Evolutionary conservation across 2,329 filamentous ascomycete species (phyloP), one percentile per base, ranked within the genome.

Genomic region (Penicillium expansum): DNA sequence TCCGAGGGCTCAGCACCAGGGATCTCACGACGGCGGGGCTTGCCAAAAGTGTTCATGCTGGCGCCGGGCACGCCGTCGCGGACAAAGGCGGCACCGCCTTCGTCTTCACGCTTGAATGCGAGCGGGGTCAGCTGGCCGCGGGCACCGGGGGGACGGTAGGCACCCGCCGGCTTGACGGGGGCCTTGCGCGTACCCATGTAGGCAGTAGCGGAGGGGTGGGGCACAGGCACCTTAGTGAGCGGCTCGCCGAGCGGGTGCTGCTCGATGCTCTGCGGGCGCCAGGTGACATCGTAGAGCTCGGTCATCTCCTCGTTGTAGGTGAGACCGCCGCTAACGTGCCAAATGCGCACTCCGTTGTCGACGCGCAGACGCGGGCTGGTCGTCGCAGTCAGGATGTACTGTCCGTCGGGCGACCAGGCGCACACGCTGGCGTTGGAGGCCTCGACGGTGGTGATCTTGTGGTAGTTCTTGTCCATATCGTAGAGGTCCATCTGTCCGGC

Each of bases 401-500:
- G 90, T 68, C 93, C 95, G 74, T 99, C 94, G 6, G 94, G 92
- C 69, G 92, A 96, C 94, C 94, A 99, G 72, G 94, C 88, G 79
- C 94, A 99, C 61, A 97, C 89, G 71, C 92, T 97, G 50, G 94
- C 90, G 76, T 96, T 99, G 70, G 92, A 91, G 55, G 91, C 93
- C 78, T 97, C 91, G 65, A 99, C 94, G 45, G 92, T 97, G 77
- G 86, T 88, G 57, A 99, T 82, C 82, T 97, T 97, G 70, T 84
- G 83, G 77, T 92, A 95, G 75, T 97, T 91, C 80, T 93, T 96
- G 73, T 94, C 88, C 64, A 97, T 81, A 76, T 99, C 94, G 76
- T 97, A 97, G 49, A 99, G 88, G 72, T 99, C 94, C 81, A 97
- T 96, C 78, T 97, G 92, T 48, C 94, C 94, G 64, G 93, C 92